Conservation (phyloP, 495 filamentous ascomycete genomes). For the Bombardia bombarda region DNA sequence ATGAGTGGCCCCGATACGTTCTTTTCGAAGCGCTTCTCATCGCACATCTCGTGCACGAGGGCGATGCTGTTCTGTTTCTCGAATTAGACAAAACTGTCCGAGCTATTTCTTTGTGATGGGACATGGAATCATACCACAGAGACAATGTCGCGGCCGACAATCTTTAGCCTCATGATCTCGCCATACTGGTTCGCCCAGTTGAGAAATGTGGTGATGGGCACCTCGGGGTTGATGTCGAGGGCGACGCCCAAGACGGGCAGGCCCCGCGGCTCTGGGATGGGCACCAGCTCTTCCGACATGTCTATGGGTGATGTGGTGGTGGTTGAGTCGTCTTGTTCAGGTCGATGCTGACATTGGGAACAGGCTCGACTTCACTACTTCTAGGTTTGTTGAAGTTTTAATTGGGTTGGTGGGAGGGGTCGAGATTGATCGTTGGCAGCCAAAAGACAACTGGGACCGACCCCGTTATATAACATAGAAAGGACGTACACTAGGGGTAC, state of each 20-base stretch:
- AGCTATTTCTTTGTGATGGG: not conserved
- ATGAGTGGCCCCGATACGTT: constrained; percentile 25
- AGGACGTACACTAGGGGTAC: too few relatives aligned
- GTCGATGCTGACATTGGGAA: too few relatives aligned
- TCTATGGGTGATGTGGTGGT: not conserved
- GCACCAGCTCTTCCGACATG: not conserved
- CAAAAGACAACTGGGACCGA: too few relatives aligned
- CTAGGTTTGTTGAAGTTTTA: too few relatives aligned
- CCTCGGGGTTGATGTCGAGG: constrained; percentile 43
- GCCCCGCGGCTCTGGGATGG: constrained; percentile 49
- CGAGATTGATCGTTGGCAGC: too few relatives aligned
- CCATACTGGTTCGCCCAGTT: constrained; percentile 51
- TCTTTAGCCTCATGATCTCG: constrained; percentile 13
- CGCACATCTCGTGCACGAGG: constrained; percentile 56
- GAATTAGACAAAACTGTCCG: not conserved
- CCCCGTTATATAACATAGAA: too few relatives aligned
- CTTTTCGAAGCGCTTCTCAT: constrained; percentile 62
- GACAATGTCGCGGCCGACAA: constrained; percentile 5
- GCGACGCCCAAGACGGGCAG: constrained; percentile 54
- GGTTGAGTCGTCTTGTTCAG: too few relatives aligned
- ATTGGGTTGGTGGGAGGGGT: too few relatives aligned
- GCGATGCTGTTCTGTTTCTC: constrained; percentile 27
- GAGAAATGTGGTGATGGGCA: constrained; percentile 45
- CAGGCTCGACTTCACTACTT: too few relatives aligned
- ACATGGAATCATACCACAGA: constrained; percentile 9